Percentiles rank a stretch among this genome's conserved stretches.
These are phyloP conservation scores for Cinchona pubescens DNA, from an alignment of 257 asterid genomes.

Conservation along the genomic window DNA sequence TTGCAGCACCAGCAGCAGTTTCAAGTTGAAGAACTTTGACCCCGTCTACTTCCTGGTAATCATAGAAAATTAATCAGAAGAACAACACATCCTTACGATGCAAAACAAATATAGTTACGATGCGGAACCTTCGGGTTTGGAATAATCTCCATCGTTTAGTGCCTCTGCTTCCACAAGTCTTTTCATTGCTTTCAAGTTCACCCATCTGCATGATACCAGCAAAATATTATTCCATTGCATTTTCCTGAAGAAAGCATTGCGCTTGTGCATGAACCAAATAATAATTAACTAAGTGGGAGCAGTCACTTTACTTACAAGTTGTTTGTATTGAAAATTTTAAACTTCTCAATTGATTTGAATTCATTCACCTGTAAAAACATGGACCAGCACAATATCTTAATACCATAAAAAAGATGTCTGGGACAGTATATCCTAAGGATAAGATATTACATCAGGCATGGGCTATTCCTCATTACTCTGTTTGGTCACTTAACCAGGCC, in stretches of 20 bases:
- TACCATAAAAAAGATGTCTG: not conserved
- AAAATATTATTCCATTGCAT: conserved; percentile 1
- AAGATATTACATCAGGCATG: not conserved
- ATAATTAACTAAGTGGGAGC: not conserved
- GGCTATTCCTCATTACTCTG: not conserved
- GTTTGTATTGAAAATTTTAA: conserved; percentile 97
- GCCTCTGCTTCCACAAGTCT: conserved; percentile 77
- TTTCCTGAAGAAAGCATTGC: not conserved
- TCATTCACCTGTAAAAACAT: conserved; percentile 65
- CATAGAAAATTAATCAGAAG: conserved; percentile 11
- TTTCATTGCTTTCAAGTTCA: conserved; percentile 75
- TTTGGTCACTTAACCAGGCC: not conserved
- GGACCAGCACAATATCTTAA: conserved; percentile 7
- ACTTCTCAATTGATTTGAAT: conserved; percentile 95
- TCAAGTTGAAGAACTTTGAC: conserved; percentile 94
- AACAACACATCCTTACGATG: not conserved
- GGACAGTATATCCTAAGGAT: not conserved
- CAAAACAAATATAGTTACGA: conserved; percentile 12
- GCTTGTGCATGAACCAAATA: not conserved
- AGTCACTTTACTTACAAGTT: conserved; percentile 64
- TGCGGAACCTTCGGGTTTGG: conserved; percentile 86
- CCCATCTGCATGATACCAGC: conserved; percentile 67
- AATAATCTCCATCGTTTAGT: conserved; percentile 90
- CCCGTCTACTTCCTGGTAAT: conserved; percentile 86
- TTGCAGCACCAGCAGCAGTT: conserved; percentile 99